Evolutionary conservation across 768 basidiomycete genomes (phyloP), one percentile per base, ranked within the genome.

Genomic region (Suillus cothurnatus): DNA sequence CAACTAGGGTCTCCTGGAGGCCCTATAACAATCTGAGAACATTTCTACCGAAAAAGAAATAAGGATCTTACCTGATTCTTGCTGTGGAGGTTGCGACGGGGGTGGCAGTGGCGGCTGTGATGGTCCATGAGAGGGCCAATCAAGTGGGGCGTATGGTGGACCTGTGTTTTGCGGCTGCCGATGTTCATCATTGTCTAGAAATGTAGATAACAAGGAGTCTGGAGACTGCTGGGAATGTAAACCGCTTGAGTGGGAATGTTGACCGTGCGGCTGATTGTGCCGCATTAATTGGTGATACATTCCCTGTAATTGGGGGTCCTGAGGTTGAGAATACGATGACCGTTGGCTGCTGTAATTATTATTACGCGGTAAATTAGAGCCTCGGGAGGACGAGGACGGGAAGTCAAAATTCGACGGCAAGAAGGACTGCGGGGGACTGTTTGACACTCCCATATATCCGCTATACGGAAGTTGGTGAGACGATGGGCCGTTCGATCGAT

Each of bases 101-200:
- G 67, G 50, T 14, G 55, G 63, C 43, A 64, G 66, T 9, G 55
- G 31, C 21, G 66, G 70, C 49, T 71, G 76, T n/a, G 70, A 59
- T 3, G 75, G 62, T 9, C 66, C 68, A 61, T 77, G 76, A 7
- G 77, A 73, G 23, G 76, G 76, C 76, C 76, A 77, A 61, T 77
- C 76, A n/a, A 77, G 28, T 36, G 76, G 55, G 5, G 45, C 58
- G 12, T 71, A 77, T 17, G 74, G 74, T 1, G 76, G 67, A 15
- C 73, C 23, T 31, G 69, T 71, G 61, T 64, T 67, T 55, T 67
- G 65, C 8, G 72, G 71, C 12, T 65, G 68, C 36, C 68, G 72
- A 32, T 77, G 75, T 14, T 78, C 73, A 1, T 69, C 58, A 8
- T 71, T 72, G 15, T 77, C 77, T 32, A 77, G 60, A 55, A 73